A percentile compares a stretch with the other conserved stretches of the same genome.
Evolutionary conservation across 805 yeast genomes (phyloP).

Genomic region (Candida takata): DNA sequence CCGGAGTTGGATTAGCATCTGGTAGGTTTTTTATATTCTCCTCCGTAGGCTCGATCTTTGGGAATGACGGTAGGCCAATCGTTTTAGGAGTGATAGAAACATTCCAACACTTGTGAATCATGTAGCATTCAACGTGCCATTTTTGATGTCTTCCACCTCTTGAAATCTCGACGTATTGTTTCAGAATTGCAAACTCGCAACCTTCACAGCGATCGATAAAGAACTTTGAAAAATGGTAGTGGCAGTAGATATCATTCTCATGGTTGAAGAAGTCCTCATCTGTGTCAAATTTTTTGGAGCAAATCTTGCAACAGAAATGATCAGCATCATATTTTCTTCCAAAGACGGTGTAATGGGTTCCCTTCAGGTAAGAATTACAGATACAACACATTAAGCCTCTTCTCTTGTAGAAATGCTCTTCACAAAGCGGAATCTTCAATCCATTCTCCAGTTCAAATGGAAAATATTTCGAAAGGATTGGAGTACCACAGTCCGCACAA

Average conservation of each 20-base stretch:
- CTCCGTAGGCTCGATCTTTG: conserved; percentile 21
- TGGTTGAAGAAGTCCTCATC: conserved; percentile 92
- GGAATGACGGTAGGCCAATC: conserved; percentile 38
- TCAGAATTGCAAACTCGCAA: conserved; percentile 82
- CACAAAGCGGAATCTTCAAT: conserved; percentile 67
- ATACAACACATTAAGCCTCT: conserved; percentile 79
- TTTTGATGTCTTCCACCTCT: conserved; percentile 89
- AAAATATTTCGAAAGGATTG: conserved; percentile 82
- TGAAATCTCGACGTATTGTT: conserved; percentile 88
- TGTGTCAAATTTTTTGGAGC: conserved; percentile 79
- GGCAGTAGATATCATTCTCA: conserved; percentile 77
- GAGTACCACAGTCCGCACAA: conserved; percentile 77
- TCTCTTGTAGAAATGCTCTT: conserved; percentile 83
- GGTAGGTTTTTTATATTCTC: conserved; percentile 18
- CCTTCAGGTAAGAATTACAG: conserved; percentile 81
- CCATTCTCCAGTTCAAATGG: conserved; percentile 53
- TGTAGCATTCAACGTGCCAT: conserved; percentile 99
- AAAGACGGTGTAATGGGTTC: conserved; percentile 89
- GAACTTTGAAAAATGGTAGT: conserved; percentile 80
- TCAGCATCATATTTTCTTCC: conserved; percentile 91
- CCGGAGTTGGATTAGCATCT: conserved; percentile 34
- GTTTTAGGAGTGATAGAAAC: conserved; percentile 63
- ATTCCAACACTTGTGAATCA: conserved; percentile 96
- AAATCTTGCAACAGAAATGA: conserved; percentile 87
- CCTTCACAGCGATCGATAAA: conserved; percentile 92